Base-by-base conservation (phyloP, 371 early-diverging fungal species). In the Rhizopus arrhizus region DNA sequence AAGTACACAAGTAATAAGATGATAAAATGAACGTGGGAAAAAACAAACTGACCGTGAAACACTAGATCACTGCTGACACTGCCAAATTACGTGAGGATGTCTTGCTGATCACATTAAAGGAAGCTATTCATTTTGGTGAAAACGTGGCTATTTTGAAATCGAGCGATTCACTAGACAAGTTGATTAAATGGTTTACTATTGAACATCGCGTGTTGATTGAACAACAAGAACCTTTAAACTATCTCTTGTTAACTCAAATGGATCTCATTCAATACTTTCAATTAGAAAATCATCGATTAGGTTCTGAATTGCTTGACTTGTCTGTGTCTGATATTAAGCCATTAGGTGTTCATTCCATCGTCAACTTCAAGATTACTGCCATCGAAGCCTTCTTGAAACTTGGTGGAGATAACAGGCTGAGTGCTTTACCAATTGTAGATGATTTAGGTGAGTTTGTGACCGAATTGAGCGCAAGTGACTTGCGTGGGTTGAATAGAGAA, bases 381-480 rank as follows among this genome's bases (percentile, higher is more conserved):
- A 75, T 77, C 56, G 68, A 73, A 38, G 86, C 81, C 0, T 83
- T 87, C 57, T 61, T 73, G 42, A 76, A 74, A 49, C 72, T 85
- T 46, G 75, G 80, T 0, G 66, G 70, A 4, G 58, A 78, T 31
- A 43, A 48, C 1, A 58, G 60, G 8, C 72, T 83, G 8, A 78
- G 75, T 56, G 82, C 82, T 6, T 73, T 85, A 4, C 81, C 83
- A 22, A 68, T 87, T 43, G 70, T 84, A 5, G 80, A 83, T 51
- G 72, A 78, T 58, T 78, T 77, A 2, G 48, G 36, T 22, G 66
- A 62, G 3, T 56, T 87, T 38, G 77, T 87, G 5, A 77, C 80
- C 5, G 86, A 84, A 46, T 69, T 87, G 36, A 85, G 85, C 33
- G 81, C 88, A 3, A 77, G 77, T n/a, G 85, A 87, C 65, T 56